Base-by-base conservation (phyloP, 1,284 basidiomycete genomes). In the Coriolopsis trogii region DNA sequence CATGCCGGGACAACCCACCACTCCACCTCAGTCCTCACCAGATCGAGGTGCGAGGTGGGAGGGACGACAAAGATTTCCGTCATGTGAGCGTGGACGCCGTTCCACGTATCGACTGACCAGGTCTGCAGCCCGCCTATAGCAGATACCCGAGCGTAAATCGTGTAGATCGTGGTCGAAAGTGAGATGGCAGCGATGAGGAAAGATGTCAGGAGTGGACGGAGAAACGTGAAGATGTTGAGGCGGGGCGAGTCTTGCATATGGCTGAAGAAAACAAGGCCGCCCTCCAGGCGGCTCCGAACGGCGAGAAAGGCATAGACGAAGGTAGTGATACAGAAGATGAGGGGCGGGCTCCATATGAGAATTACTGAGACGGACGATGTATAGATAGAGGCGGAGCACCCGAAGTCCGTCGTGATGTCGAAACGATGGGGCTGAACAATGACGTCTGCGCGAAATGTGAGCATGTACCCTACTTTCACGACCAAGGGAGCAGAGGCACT, bases 351-450 rank as follows among this genome's bases (percentile, higher is more conserved):
- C 77, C 78, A 83, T 45, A 87, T 73, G 37, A 89, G 59, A 45
- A 82, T 65, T 52, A 86, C 65, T 0, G 79, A 73, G 8, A 77
- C 65, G 1, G 74, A 59, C 2, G 84, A 82, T 41, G 76, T 73
- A 63, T 83, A 81, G 13, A 78, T 75, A 0, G 85, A 75, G 1
- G 85, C 76, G 31, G 74, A 72, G 66, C 89, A 91, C 13, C 88
- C 89, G 55, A 81, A 78, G 53, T 82, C 75, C 63, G 81, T 69
- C 41, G 79, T 67, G 46, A 91, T 70, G 66, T 87, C 81, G 68
- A 88, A 91, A 41, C 89, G 80, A 68, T 82, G 80, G 53, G 82
- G 80, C 66, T 91, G 89, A 15, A 81, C 80, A 50, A 84, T 67
- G 33, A 80, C 63, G 62, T 89, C 87, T 89, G 29, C 13, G 12